Evolutionary conservation across 768 basidiomycete species (phyloP).

Genomic region (Termitomyces sp.): DNA sequence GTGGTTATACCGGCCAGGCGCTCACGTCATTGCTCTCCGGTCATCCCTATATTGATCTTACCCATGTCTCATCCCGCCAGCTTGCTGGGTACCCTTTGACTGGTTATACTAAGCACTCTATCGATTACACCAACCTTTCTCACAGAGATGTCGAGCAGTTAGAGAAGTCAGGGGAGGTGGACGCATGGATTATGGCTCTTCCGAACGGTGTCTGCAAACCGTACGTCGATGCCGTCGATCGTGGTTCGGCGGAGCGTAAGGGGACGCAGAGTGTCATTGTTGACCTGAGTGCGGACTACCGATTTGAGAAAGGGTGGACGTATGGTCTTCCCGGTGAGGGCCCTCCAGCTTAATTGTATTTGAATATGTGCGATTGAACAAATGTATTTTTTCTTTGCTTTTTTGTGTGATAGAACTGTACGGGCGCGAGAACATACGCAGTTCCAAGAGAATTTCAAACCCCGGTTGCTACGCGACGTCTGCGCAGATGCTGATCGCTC

Average conservation of each 20-base stretch:
- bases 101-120: constrained; percentile 69
- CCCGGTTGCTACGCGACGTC: constrained; percentile 98
- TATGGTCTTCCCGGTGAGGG: constrained; percentile 98
- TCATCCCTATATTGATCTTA: constrained; percentile 86
- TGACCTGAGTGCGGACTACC: constrained; percentile 90
- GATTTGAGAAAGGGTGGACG: constrained; percentile 93
- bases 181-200: constrained; percentile 98
- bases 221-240: constrained; percentile 92
- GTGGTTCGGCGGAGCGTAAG: constrained; percentile 53
- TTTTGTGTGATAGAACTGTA: constrained; percentile 68
- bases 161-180: constrained; percentile 87
- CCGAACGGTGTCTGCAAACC: constrained; percentile 98
- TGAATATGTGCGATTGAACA: constrained; percentile 15
- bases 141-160: constrained; percentile 75
- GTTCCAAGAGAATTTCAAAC: constrained; percentile 86
- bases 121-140: constrained; percentile 80
- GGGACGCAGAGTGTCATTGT: constrained; percentile 71
- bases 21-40: constrained; percentile 77
- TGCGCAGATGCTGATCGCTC: constrained; percentile 86
- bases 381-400: constrained; percentile 24
- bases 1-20: constrained; percentile 94
- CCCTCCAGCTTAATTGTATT: constrained; percentile 32
- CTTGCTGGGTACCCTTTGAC: constrained; percentile 77
- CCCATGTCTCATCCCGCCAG: constrained; percentile 96
- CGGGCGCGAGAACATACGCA: constrained; percentile 58